Conservation (phyloP, 371 early-diverging fungal genomes). For the Syncephalastrum sp. region DNA sequence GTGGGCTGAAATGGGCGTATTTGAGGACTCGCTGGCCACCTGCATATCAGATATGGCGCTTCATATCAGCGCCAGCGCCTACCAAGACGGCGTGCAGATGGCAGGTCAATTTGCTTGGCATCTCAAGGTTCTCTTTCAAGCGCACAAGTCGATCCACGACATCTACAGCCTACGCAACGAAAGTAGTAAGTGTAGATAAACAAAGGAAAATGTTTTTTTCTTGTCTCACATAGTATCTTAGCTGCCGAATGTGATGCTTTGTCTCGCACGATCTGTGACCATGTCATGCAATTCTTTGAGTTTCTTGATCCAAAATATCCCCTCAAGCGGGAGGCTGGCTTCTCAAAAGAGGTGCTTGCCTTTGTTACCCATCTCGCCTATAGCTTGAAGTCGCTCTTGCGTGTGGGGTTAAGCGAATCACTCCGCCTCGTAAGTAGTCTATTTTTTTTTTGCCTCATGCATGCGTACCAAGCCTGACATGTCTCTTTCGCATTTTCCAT, state of each 20-base stretch:
- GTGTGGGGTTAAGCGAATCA: slow-evolving; percentile 80
- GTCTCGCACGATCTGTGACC: slow-evolving; percentile 11
- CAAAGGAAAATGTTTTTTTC: background rate
- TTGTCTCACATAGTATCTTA: background rate
- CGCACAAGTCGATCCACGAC: slow-evolving; percentile 59
- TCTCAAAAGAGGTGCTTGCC: slow-evolving; percentile 79
- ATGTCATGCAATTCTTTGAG: slow-evolving; percentile 85
- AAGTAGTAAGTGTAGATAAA: background rate
- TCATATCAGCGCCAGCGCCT: slow-evolving; percentile 77
- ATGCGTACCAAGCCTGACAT: slow-evolving; percentile 45
- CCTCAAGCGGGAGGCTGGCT: slow-evolving; percentile 34
- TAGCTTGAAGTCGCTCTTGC: slow-evolving; percentile 80
- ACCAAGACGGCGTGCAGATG: slow-evolving; percentile 75
- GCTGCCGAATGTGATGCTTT: slow-evolving; percentile 9
- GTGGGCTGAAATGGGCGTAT: slow-evolving; percentile 13
- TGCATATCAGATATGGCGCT: slow-evolving; percentile 91
- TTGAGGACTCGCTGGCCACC: slow-evolving; percentile 86
- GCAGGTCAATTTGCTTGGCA: slow-evolving; percentile 85
- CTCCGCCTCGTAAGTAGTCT: slow-evolving; percentile 56
- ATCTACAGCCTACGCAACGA: slow-evolving; percentile 6
- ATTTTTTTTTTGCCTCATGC: slow-evolving; percentile 75
- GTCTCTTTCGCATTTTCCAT: background rate
- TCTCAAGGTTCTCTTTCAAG: slow-evolving; percentile 81
- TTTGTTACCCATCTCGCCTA: slow-evolving; percentile 88
- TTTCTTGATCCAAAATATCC: slow-evolving; percentile 56